Conservation (phyloP, 495 filamentous ascomycete species). For the Parathielavia appendiculata region DNA sequence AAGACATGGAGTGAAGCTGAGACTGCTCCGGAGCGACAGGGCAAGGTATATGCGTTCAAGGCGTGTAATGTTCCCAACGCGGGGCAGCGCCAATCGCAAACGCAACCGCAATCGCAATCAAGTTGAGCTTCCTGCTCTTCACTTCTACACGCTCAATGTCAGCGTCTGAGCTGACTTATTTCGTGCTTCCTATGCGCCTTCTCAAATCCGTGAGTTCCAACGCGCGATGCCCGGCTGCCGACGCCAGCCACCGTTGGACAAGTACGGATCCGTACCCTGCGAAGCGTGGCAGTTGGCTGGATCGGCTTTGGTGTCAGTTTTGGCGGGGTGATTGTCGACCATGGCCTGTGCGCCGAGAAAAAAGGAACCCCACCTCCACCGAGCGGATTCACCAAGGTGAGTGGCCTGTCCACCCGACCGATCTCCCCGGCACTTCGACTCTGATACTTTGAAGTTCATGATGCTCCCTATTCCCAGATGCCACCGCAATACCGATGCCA, state of each 20-base stretch:
- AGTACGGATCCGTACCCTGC: too few relatives aligned
- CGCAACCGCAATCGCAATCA: background rate
- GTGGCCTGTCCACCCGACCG: background rate
- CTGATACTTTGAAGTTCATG: too few relatives aligned
- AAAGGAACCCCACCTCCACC: slow-evolving; percentile 11
- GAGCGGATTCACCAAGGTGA: background rate
- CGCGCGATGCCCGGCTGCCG: background rate
- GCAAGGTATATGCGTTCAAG: background rate
- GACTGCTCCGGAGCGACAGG: background rate
- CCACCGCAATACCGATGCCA: too few relatives aligned
- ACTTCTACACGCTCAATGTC: background rate
- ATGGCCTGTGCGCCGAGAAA: background rate
- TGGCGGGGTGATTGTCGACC: slow-evolving; percentile 7
- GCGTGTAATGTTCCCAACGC: background rate
- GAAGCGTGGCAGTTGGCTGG: too few relatives aligned
- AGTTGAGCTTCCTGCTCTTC: background rate
- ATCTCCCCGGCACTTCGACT: too few relatives aligned
- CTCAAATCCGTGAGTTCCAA: background rate
- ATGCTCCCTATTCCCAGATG: too few relatives aligned
- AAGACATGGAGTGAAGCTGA: slow-evolving; percentile 20
- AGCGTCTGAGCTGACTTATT: background rate
- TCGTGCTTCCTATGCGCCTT: background rate
- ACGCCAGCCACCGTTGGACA: too few relatives aligned
- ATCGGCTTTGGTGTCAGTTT: background rate
- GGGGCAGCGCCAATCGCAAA: slow-evolving; percentile 1